A percentile compares a stretch with the other conserved stretches of the same genome.
Evolutionary conservation across 1,139 yeast genomes (phyloP).

Genomic region (Yamadazyma conglobata): DNA sequence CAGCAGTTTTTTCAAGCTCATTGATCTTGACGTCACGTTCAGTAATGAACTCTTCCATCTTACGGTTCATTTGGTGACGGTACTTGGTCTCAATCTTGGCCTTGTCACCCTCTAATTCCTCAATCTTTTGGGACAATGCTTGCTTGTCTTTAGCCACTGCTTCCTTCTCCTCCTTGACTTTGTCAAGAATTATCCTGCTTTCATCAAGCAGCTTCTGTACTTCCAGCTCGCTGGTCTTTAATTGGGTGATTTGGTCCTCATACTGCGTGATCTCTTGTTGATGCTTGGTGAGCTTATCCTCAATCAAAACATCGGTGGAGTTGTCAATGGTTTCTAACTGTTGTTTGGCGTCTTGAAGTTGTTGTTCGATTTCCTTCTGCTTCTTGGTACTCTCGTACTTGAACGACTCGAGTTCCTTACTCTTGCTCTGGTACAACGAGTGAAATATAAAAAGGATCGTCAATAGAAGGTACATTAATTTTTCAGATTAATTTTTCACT

Average conservation of each 20-base stretch:
- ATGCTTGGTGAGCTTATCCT: conserved; percentile 8
- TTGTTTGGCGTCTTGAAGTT: conserved; percentile 8
- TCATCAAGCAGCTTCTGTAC: conserved; percentile 7
- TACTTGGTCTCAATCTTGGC: conserved; percentile 20
- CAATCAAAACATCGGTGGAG: conserved; percentile 9
- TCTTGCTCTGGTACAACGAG: conserved; percentile 22
- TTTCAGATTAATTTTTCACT: too few relatives aligned
- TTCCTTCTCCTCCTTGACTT: conserved; percentile 4
- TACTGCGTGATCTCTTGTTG: conserved; percentile 3
- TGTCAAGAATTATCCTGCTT: conserved; percentile 5
- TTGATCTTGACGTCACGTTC: conserved; percentile 22
- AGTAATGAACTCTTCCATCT: conserved; percentile 27
- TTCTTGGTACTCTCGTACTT: conserved; percentile 7
- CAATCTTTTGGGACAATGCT: conserved; percentile 9
- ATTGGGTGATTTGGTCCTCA: conserved; percentile 4
- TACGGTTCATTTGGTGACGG: conserved; percentile 26
- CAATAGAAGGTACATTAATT: too few relatives aligned
- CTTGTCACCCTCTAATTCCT: conserved; percentile 11
- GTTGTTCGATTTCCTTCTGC: conserved; percentile 11
- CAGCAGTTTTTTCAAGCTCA: conserved; percentile 7
- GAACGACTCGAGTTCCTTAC: conserved; percentile 19
- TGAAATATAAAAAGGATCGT: conserved; percentile 1
- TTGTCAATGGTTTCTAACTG: conserved; percentile 11
- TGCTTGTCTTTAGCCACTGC: conserved; percentile 5
- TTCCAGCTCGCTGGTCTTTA: conserved; percentile 1